Base-by-base conservation (phyloP, 495 filamentous ascomycete species). In the Hypomontagnella submonticulosa region DNA sequence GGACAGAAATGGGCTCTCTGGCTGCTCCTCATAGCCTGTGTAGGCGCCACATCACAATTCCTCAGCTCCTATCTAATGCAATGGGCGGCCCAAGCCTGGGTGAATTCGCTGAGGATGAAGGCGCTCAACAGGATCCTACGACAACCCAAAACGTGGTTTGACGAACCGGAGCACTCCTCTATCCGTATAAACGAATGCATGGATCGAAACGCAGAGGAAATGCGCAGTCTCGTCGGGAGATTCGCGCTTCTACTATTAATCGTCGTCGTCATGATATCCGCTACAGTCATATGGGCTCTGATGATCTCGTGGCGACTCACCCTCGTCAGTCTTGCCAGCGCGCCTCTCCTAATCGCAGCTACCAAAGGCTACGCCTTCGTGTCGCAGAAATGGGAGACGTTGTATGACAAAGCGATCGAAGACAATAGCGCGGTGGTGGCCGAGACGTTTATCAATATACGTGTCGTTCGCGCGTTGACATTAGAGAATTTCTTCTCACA, bases 121-220 rank as follows among this genome's bases (percentile, higher is more conserved):
- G 87, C 91, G 3, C 80, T 97, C 48, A 79, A 80, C 55, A 85
- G 86, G 2, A 84, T 97, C 12, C 78, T 99, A 7, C 81, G 84
- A 36, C 95, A 98, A 73, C 92, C 93, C 10, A 86, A 84, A 62
- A 73, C 82, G n/a, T 99, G 92, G 90, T 97, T 97, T 67, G 90
- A 92, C 60, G 78, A 84, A 19, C 80, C 89, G 2, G 80, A 78
- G 37, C 91, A 97, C 75, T 83, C 79, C 0, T 76, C 90, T 1
- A 75, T 79, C 4, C 77, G 81, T 30, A 81, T 99, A 12, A 84
- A 79, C 0, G 85, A 90, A 52, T 90, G 85, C 49, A 83, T 97
- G 3, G 91, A 95, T 67, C 84, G 91, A 47, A 89, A 94, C 68
- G 91, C 88, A 1, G 95, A 98, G 74, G 91, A 97, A 69, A 93